Percentiles rank a stretch among this genome's conserved stretches.
These are phyloP conservation scores for Centaurea solstitialis DNA, from an alignment of 129 eudicot genomes.

Conservation along the genomic window DNA sequence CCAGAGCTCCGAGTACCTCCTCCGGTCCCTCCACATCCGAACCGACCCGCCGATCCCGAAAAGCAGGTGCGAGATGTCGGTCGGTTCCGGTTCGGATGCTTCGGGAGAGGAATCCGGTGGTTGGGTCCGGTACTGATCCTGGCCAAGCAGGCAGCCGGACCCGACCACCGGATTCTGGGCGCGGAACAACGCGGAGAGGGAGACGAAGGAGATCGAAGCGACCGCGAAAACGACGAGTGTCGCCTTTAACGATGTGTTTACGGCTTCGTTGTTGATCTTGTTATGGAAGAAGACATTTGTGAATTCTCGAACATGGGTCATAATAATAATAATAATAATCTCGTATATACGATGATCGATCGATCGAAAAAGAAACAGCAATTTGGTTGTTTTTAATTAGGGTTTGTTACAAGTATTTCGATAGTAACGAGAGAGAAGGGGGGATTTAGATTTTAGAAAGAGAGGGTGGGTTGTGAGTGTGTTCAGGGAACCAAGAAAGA, in stretches of 20 bases:
- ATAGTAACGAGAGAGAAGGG: background rate
- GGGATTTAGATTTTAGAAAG: too few relatives aligned
- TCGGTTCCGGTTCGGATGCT: conserved; percentile 18
- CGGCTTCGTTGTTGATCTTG: conserved; percentile 31
- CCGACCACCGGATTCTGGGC: conserved; percentile 22
- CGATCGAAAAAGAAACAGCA: background rate
- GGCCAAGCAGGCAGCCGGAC: conserved; percentile 23
- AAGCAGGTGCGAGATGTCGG: conserved; percentile 60
- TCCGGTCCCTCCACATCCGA: conserved; percentile 61
- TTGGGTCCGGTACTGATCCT: background rate
- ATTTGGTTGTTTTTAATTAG: background rate
- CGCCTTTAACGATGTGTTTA: conserved; percentile 38
- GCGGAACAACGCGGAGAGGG: conserved; percentile 32
- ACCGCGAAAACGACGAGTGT: conserved; percentile 25
- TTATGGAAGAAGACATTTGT: conserved; percentile 14
- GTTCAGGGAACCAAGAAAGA: background rate
- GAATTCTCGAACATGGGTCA: conserved; percentile 28
- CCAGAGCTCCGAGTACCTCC: conserved; percentile 66
- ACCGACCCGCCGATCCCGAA: conserved; percentile 86
- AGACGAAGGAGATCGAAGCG: conserved; percentile 36
- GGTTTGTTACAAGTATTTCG: background rate
- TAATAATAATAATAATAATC: conserved; percentile 30
- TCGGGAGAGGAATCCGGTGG: conserved; percentile 13
- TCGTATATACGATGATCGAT: conserved; percentile 21
- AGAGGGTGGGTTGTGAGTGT: background rate